Conservation (phyloP, 2,329 filamentous ascomycete species). For the Arthroderma uncinatum region DNA sequence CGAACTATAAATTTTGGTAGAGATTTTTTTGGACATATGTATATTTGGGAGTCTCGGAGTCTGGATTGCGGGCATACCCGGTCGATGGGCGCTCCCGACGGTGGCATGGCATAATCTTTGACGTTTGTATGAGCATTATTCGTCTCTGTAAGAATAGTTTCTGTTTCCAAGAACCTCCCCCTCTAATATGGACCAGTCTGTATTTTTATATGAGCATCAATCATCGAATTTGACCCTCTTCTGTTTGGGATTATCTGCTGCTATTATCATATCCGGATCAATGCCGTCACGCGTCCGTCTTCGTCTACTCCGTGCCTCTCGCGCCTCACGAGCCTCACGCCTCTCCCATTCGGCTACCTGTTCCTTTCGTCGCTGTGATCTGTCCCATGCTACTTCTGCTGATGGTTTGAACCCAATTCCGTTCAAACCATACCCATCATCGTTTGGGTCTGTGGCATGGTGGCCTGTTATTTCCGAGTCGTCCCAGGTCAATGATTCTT, state of each 20-base stretch:
- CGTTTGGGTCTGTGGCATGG: slow-evolving; percentile 44
- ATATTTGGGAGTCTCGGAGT: slow-evolving; percentile 5
- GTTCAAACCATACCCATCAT: slow-evolving; percentile 54
- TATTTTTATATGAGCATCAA: not conserved
- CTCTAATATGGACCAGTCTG: not conserved
- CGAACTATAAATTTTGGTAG: slow-evolving; percentile 40
- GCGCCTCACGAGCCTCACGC: slow-evolving; percentile 48
- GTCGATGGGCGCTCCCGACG: not conserved
- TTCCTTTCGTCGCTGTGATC: slow-evolving; percentile 46
- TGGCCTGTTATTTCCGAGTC: slow-evolving; percentile 54
- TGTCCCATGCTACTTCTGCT: slow-evolving; percentile 46
- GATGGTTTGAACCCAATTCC: slow-evolving; percentile 54
- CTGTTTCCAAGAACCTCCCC: not conserved
- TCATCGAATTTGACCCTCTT: slow-evolving; percentile 35
- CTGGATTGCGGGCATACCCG: not conserved
- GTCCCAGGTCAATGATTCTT: slow-evolving; percentile 41
- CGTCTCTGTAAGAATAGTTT: slow-evolving; percentile 7
- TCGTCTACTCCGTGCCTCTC: slow-evolving; percentile 37
- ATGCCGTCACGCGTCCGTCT: slow-evolving; percentile 39
- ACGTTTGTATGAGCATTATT: slow-evolving; percentile 7
- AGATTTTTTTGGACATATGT: slow-evolving; percentile 8
- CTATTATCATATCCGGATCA: slow-evolving; percentile 18
- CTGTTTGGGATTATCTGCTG: slow-evolving; percentile 23
- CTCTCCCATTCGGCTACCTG: slow-evolving; percentile 50
- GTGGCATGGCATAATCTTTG: not conserved